Percentiles rank a stretch among this genome's conserved stretches.
phyloP scores from a whole-genome alignment of 257 asterid species.

The Ehretia macrophylla region DNA sequence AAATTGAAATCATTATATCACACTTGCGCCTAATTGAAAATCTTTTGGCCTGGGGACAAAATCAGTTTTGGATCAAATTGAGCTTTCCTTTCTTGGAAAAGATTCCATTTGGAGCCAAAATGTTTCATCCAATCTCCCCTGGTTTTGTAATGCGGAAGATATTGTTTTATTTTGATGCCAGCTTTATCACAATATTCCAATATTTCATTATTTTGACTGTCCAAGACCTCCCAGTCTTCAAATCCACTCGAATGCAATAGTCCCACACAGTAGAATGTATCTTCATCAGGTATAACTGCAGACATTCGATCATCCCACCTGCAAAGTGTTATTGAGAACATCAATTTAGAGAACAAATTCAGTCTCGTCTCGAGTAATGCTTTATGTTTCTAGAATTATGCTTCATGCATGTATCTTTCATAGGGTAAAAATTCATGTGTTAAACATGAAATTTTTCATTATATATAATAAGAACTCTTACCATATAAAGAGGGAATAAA shows the following conservation, averaged over 20 bases:
- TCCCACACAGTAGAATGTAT: constrained; percentile 38
- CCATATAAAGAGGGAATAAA: too few relatives aligned
- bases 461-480: too few relatives aligned
- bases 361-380: too few relatives aligned
- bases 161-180: constrained; percentile 40
- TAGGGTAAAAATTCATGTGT: too few relatives aligned
- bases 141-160: constrained; percentile 46
- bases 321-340: neutral
- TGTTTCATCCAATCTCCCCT: constrained; percentile 45
- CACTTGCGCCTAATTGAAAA: constrained; percentile 17
- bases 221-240: constrained; percentile 17
- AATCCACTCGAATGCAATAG: constrained; percentile 29
- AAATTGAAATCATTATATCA: too few relatives aligned
- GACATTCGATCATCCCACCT: constrained; percentile 57
- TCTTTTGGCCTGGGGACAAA: constrained; percentile 41
- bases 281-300: constrained; percentile 47
- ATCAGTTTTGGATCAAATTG: constrained; percentile 47
- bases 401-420: too few relatives aligned
- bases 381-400: too few relatives aligned
- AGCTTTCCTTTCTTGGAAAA: constrained; percentile 33
- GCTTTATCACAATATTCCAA: constrained; percentile 28
- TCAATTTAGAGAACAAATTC: too few relatives aligned
- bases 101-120: constrained; percentile 44
- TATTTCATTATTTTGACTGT: constrained; percentile 32
- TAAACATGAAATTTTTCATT: too few relatives aligned